A percentile compares a stretch with the other conserved stretches of the same genome.
Evolutionary conservation across 2,329 filamentous ascomycete genomes (phyloP).

Genomic region (Purpureocillium takamizusanense): DNA sequence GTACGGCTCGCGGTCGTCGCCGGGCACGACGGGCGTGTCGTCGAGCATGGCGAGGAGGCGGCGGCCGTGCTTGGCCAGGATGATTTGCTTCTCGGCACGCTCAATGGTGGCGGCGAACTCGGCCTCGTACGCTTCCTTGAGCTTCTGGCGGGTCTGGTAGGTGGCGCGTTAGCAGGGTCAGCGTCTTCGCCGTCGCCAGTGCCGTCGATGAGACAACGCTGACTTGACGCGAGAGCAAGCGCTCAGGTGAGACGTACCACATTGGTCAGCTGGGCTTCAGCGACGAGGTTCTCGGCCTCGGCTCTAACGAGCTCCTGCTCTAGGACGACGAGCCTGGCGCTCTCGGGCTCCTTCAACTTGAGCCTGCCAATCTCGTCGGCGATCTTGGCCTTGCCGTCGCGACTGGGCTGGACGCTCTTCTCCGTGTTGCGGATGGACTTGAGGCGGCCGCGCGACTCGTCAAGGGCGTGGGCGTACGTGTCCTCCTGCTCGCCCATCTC

Average conservation of each 20-base stretch:
- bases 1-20: constrained; percentile 66
- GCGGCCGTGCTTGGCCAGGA: constrained; percentile 84
- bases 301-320: constrained; percentile 96
- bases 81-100: constrained; percentile 92
- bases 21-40: constrained; percentile 81
- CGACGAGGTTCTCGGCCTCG: constrained; percentile 91
- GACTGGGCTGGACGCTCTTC: constrained; percentile 84
- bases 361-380: constrained; percentile 85
- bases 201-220: too few species aligned
- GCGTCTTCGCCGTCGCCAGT: too few species aligned
- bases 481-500: constrained; percentile 96
- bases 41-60: constrained; percentile 79
- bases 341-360: constrained; percentile 87
- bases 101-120: constrained; percentile 90
- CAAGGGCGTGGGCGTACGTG: constrained; percentile 72
- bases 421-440: constrained; percentile 96
- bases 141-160: constrained; percentile 82
- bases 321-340: constrained; percentile 68
- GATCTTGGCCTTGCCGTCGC: constrained; percentile 81
- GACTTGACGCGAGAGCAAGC: too few species aligned
- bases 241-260: constrained; percentile 49
- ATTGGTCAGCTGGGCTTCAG: constrained; percentile 93
- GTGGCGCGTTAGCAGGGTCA: too few species aligned
- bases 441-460: constrained; percentile 72
- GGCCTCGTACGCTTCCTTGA: constrained; percentile 87